A percentile compares a stretch with the other conserved stretches of the same genome.
These are phyloP conservation scores for Neofusicoccum cordaticola DNA, from an alignment of 2,329 filamentous ascomycete genomes.

Conservation along the genomic window DNA sequence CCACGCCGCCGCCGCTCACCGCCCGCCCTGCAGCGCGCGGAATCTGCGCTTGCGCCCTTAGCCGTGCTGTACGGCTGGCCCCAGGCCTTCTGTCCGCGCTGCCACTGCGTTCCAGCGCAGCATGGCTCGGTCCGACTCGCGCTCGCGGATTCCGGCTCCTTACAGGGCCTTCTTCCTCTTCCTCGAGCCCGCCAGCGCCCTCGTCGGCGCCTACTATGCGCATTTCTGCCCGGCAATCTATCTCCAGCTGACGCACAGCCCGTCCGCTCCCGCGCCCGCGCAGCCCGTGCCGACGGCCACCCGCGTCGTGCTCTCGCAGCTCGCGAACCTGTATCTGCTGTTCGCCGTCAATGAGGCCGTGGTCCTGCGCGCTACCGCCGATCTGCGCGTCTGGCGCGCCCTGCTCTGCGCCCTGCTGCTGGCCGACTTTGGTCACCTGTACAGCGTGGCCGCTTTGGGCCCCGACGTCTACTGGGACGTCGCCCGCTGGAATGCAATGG, in stretches of 20 bases:
- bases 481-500: conserved; percentile 63
- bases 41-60: neutral
- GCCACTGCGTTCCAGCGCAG: neutral
- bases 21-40: neutral
- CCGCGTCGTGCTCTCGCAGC: conserved; percentile 67
- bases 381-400: conserved; percentile 67
- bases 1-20: conserved; percentile 10
- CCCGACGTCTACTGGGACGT: conserved; percentile 62
- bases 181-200: conserved; percentile 61
- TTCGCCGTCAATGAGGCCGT: conserved; percentile 76
- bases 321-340: conserved; percentile 74
- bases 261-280: conserved; percentile 43
- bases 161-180: conserved; percentile 75
- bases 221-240: conserved; percentile 55
- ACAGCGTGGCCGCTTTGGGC: conserved; percentile 61
- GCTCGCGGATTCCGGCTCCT: conserved; percentile 45
- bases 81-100: neutral
- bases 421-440: conserved; percentile 75
- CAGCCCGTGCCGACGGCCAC: conserved; percentile 56
- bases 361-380: conserved; percentile 66
- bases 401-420: conserved; percentile 66
- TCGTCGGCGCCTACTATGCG: conserved; percentile 54
- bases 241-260: conserved; percentile 60
- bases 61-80: neutral
- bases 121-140: conserved; percentile 2